Conservation (phyloP, 192 early-diverging fungal species). For the Helicostylum pulchrum region DNA sequence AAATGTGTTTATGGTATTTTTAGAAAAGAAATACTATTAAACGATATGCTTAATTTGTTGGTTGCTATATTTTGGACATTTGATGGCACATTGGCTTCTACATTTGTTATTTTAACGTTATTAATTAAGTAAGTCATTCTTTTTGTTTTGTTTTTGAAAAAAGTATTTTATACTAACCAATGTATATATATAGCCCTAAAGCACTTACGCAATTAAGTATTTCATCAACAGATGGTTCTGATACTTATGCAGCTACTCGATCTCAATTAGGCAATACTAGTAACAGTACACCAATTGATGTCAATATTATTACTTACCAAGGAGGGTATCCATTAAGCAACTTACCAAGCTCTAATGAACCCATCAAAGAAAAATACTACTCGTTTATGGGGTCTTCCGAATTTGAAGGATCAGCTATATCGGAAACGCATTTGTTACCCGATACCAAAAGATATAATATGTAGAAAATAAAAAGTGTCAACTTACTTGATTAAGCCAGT, state of each 20-base stretch:
- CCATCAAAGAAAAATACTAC: no score
- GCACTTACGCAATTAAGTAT: conserved; percentile 2
- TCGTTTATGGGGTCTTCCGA: neutral
- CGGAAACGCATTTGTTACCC: conserved; percentile 2
- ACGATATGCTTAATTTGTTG: no score
- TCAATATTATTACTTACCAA: no score
- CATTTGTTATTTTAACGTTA: conserved; percentile 2
- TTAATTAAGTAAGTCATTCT: conserved; percentile 1
- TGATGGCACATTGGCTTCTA: conserved; percentile 6
- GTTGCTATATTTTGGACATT: conserved; percentile 9
- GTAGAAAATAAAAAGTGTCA: conserved; percentile 2
- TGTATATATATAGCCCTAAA: conserved; percentile 2
- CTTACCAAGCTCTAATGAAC: no score
- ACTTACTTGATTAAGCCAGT: no score
- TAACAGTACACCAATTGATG: no score
- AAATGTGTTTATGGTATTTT: conserved; percentile 7
- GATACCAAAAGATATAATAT: neutral
- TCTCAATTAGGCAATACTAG: no score
- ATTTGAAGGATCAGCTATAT: conserved; percentile 5
- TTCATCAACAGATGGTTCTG: neutral
- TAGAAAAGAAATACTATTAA: conserved; percentile 1
- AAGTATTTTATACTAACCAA: neutral
- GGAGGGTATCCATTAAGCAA: no score
- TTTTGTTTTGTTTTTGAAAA: neutral
- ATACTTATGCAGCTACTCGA: no score